phyloP scores from a whole-genome alignment of 208 protist species.

The Leishmania mexicana region DNA sequence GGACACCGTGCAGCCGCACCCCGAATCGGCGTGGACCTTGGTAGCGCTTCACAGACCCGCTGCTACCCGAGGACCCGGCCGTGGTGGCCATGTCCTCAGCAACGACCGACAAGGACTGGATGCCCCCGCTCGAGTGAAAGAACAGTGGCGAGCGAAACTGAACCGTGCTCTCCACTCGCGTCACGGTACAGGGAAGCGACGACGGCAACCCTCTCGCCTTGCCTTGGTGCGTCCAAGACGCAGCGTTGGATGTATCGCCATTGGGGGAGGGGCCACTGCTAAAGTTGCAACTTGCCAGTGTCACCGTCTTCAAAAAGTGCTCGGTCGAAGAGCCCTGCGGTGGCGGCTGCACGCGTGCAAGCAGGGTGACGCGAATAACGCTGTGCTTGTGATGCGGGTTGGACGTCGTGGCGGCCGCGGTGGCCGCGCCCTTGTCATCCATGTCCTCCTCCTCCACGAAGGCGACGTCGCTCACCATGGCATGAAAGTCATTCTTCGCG shows the following conservation, averaged over 20 bases:
- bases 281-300: constrained; percentile 49
- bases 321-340: not conserved
- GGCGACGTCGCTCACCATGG: constrained; percentile 38
- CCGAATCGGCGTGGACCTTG: constrained; percentile 37
- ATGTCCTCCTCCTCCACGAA: constrained; percentile 37
- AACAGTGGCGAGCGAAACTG: constrained; percentile 32
- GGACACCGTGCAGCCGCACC: constrained; percentile 53
- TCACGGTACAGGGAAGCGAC: not conserved
- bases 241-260: not conserved
- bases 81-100: constrained; percentile 34
- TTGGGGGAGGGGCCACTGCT: not conserved
- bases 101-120: constrained; percentile 38
- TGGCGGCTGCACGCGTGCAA: constrained; percentile 18
- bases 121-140: constrained; percentile 31
- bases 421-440: not conserved
- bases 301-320: constrained; percentile 20
- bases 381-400: constrained; percentile 19
- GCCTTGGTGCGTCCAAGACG: not conserved
- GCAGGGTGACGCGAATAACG: constrained; percentile 39
- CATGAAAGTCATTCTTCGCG: constrained; percentile 35
- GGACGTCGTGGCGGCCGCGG: constrained; percentile 5
- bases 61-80: constrained; percentile 27
- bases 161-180: constrained; percentile 12
- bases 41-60: constrained; percentile 37
- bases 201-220: not conserved